Evolutionary conservation across 1,284 basidiomycete species (phyloP), one percentile per base, ranked within the genome.

Genomic region (Ustilago cynodontis): DNA sequence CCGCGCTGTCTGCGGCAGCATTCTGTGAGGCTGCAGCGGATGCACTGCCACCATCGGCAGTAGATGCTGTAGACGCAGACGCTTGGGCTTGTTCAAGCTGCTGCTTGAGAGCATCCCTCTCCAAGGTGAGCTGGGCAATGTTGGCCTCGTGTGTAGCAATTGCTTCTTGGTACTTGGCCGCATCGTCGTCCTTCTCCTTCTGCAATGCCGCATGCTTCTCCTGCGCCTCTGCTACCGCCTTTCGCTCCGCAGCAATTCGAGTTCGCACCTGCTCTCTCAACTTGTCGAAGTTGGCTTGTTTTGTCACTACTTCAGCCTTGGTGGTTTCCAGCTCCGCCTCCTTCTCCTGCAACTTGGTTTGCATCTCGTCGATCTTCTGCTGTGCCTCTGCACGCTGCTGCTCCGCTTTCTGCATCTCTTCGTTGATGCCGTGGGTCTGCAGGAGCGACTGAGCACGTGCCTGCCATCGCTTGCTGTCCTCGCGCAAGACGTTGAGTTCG

Each of bases 351-450:
- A 80, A 45, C 61, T 80, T 65, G 1, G 60, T 50, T 41, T 71
- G 53, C 18, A 71, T 59, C 55, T 73, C 76, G 2, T 77, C 64
- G 47, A 79, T 65, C 57, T 76, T 71, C 18, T 61, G 53, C 59
- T 81, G 69, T 3, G 78, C 72, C 28, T 78, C 71, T 5, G 71
- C 74, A 6, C 78, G 76, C 69, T 85, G 79, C 57, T 81, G 71
- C 68, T 85, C 82, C 26, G 70, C 78, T 65, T 79, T 80, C 50
- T 84, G 77, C 35, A 86, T 69, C 66, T 85, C 82, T 5, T 92
- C 91, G 16, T 94, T 93, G 76, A 93, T 92, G 58, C 94, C 93
- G 79, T 95, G 93, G 81, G 94, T 94, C 86, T 89, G 91, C 54
- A 96, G 88, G 33, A 95, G 88, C 66, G 93, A 92, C 28, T 90